Percentiles rank a stretch among this genome's conserved stretches.
These are phyloP conservation scores for Sphenostylis stenocarpa DNA, from an alignment of 306 rosid species.

Conservation along the genomic window DNA sequence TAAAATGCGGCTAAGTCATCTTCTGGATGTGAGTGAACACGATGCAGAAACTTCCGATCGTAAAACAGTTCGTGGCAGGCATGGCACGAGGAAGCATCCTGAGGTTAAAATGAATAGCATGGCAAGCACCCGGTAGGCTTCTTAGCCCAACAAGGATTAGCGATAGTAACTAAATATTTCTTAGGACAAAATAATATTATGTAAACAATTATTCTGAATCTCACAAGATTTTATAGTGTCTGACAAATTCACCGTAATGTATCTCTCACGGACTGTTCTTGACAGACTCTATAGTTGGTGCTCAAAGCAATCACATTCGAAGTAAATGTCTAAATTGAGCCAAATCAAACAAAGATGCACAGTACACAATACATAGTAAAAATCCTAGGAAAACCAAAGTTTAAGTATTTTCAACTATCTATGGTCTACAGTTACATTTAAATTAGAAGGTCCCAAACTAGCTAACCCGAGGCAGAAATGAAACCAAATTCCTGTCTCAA, in stretches of 20 bases:
- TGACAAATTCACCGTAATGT: not conserved
- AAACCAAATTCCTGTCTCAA: not conserved
- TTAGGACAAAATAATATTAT: not conserved
- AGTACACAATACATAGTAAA: not conserved
- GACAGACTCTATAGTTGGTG: not conserved
- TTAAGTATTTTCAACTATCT: not conserved
- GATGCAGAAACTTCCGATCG: not conserved
- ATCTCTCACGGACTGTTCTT: not conserved
- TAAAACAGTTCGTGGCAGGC: not conserved
- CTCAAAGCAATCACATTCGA: not conserved
- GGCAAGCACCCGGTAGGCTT: not conserved
- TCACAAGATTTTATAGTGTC: not conserved
- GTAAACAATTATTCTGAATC: not conserved
- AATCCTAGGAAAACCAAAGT: not conserved
- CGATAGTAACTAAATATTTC: not conserved
- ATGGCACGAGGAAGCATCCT: not conserved
- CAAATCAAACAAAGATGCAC: constrained; percentile 4
- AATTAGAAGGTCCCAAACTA: not conserved
- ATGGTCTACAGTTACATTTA: not conserved
- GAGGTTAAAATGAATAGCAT: not conserved
- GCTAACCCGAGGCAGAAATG: not conserved
- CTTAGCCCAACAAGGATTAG: not conserved
- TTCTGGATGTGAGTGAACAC: not conserved
- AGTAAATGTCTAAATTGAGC: not conserved
- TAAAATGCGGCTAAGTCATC: not conserved